Evolutionary conservation across 768 basidiomycete genomes (phyloP).

Genomic region (Auricularia sp.): DNA sequence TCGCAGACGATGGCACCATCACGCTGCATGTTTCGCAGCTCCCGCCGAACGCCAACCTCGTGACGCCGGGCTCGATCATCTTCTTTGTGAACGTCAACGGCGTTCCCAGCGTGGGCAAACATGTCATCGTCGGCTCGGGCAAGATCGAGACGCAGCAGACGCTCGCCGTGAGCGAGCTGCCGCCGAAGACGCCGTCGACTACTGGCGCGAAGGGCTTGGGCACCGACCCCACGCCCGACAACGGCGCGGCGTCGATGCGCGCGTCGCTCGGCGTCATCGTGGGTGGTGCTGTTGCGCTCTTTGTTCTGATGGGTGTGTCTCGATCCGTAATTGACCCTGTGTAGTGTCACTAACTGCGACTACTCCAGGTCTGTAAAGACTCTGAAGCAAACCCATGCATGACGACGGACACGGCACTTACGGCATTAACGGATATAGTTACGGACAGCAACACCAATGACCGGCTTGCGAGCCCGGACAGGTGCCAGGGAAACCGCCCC

Average conservation of each 20-base stretch:
- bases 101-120: slow-evolving; percentile 70
- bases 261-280: slow-evolving; percentile 9
- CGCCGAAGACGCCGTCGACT: slow-evolving; percentile 34
- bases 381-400: no score
- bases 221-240: slow-evolving; percentile 10
- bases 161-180: slow-evolving; percentile 34
- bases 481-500: not conserved
- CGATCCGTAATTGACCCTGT: not conserved
- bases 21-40: slow-evolving; percentile 72
- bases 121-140: slow-evolving; percentile 72
- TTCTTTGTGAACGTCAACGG: slow-evolving; percentile 77
- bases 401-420: no score
- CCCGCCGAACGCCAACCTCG: slow-evolving; percentile 74
- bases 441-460: no score
- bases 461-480: not conserved
- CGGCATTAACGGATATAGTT: no score
- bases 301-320: slow-evolving; percentile 36
- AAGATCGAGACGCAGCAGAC: slow-evolving; percentile 63
- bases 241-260: slow-evolving; percentile 6
- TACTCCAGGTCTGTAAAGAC: no score
- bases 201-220: slow-evolving; percentile 16
- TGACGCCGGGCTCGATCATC: slow-evolving; percentile 83
- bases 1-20: slow-evolving; percentile 67
- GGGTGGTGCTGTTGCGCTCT: slow-evolving; percentile 38
- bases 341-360: no score